Base-by-base conservation (phyloP, 352 stramenopile genomes). In the Globisporangium alternatum region DNA sequence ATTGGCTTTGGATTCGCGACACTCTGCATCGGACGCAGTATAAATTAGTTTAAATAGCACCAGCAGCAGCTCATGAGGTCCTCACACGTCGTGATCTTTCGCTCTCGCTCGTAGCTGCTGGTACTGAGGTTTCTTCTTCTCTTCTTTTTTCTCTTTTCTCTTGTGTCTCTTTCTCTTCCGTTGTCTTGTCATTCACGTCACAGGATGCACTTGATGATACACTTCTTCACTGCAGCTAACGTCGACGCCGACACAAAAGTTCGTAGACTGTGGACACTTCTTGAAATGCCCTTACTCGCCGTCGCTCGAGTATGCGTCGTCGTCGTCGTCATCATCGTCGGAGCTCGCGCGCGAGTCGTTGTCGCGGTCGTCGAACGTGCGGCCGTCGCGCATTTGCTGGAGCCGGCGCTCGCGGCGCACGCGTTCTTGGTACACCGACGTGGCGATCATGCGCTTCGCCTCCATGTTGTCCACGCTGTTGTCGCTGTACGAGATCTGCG, bases 401-500 rank as follows among this genome's bases (percentile, higher is more conserved):
- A 83, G 72, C 3, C 73, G 72, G 58, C 85, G 78, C 13, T 73
- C 67, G 22, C 80, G 83, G 45, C 78, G 80, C 68, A 90, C 75
- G n/a, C 83, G 81, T 47, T 93, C 83, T 54, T 91, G 78, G 57
- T 93, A 91, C 25, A 95, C 81, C 4, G 81, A 71, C 33, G 81
- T 90, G 13, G 81, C 80, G 44, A 95, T 90, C 33, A 88, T 67
- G 6, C 80, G 78, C 81, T 93, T 95, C 17, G 86, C 86, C 1
- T 84, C 73, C 31, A 69, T 68, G 48, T 95, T 90, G 48, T 87
- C 74, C 30, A 95, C 84, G 43, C 79, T 90, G 59, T 95, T 95
- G 68, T 93, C 82, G 35, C 82, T 92, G 71, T 93, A 95, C 60
- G 86, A 95, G 63, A 95, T 93, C 70, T 95, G 86, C n/a, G 82